Conservation (phyloP, 345 rosid genomes). For the Carallia brachiata region DNA sequence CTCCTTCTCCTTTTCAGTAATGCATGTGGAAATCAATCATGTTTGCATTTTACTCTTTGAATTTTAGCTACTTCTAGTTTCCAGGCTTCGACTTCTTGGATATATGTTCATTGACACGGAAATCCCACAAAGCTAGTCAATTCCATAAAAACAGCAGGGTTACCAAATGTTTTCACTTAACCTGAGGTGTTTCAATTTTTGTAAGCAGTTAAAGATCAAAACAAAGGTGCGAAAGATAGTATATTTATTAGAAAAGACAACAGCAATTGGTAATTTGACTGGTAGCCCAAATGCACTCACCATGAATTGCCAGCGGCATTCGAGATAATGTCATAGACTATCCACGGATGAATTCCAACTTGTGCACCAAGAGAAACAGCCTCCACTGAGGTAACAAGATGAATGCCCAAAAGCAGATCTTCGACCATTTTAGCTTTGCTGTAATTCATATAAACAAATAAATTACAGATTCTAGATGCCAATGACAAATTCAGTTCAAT, state of each 20-base stretch:
- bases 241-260: constrained; percentile 5
- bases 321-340: constrained; percentile 85
- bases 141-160: neutral
- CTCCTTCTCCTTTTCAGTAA: no score
- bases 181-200: neutral
- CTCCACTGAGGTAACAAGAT: constrained; percentile 84
- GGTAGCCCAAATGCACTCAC: constrained; percentile 34
- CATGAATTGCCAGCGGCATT: constrained; percentile 99
- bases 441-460: constrained; percentile 14
- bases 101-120: no score
- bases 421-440: constrained; percentile 77
- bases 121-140: no score
- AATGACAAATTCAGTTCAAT: neutral
- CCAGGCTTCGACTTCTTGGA: no score
- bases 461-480: constrained; percentile 6
- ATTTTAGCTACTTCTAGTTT: no score
- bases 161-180: neutral
- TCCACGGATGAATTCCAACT: constrained; percentile 86
- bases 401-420: constrained; percentile 84
- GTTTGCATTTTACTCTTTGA: no score
- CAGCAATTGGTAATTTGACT: constrained; percentile 7
- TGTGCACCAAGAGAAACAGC: constrained; percentile 75
- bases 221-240: neutral
- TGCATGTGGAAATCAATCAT: no score
- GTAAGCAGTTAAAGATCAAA: neutral